Base-by-base conservation (phyloP, 345 rosid genomes). In the Heritiera fomes region DNA sequence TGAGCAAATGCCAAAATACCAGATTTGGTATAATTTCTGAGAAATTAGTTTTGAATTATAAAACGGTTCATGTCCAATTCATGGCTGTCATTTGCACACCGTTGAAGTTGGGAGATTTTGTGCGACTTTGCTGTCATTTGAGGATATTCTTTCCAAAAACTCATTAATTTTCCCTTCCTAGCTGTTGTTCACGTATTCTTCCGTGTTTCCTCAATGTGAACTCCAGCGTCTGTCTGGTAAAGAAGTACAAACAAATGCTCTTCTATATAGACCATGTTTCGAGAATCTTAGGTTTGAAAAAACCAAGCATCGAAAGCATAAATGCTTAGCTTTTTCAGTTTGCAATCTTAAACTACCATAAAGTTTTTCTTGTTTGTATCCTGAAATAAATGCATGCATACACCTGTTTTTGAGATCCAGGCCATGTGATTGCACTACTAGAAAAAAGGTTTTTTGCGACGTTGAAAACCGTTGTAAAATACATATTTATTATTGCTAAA, bases 201-300 rank as follows among this genome's bases (percentile, higher is more conserved):
- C 56, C 6, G 5, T 20, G 73, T 68, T 69, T 69, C 18, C 73
- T 5, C 73, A 53, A 46, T 46, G 73, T 69, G 73, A 67, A 41
- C 4, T 2, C 30, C 30, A 58, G 4, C 62, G 1, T 58, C 18
- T 56, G 23, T 56, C 62, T 7, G 30, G 30, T 8, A 58, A 58
- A n/a, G 30, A 7, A n/a, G 62, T 12, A n/a, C 1, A 58, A 20
- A 58, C 62, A 30, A 28, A 61, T 13, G 14, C 30, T 61, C 1
- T 61, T 61, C 40, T 4, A 13, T 30, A 32, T 34, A 34, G 3
- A 34, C 43, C 41, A 3, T 34, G 67, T 32, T 32, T 62, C 18
- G 12, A 12, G 65, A 62, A 30, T 62, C 30, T n/a, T 58, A n/a
- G 11, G n/a, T 20, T 56, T 49, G 38, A 23, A 58, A 58, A 58